Evolutionary conservation across 768 basidiomycete species (phyloP).

Genomic region (Dictyophora rubrovolvata): DNA sequence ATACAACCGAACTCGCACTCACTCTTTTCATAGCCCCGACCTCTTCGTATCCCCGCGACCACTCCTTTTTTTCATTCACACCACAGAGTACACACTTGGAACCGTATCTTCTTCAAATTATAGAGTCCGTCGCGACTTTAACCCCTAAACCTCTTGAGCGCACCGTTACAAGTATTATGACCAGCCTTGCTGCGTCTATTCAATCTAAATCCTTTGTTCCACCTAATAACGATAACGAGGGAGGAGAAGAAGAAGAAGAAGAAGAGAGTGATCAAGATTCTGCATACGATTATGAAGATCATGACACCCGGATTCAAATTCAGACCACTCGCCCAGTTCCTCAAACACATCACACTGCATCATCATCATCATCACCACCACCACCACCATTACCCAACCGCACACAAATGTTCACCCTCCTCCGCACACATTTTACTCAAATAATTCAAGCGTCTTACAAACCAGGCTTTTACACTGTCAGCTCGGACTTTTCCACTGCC

Average conservation of each 20-base stretch:
- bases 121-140: slow-evolving; percentile 36
- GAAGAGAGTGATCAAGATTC: slow-evolving; percentile 14
- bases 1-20: slow-evolving; percentile 17
- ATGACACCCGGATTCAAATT: no score
- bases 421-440: slow-evolving; percentile 46
- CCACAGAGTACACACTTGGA: slow-evolving; percentile 36
- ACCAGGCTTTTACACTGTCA: slow-evolving; percentile 34
- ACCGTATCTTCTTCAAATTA: slow-evolving; percentile 27
- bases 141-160: slow-evolving; percentile 34
- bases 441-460: slow-evolving; percentile 46
- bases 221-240: no score
- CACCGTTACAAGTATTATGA: slow-evolving; percentile 34
- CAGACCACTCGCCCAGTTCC: no score
- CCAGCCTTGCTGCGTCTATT: slow-evolving; percentile 20
- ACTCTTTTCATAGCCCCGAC: slow-evolving; percentile 45
- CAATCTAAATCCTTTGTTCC: slow-evolving; percentile 8
- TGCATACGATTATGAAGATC: slow-evolving; percentile 27
- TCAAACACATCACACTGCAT: no score
- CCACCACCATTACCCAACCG: no score
- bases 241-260: no score
- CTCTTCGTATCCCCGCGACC: slow-evolving; percentile 53
- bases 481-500: slow-evolving; percentile 36
- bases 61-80: slow-evolving; percentile 47
- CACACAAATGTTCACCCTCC: background rate
- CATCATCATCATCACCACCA: no score